Percentiles rank a stretch among this genome's conserved stretches.
phyloP scores from a whole-genome alignment of 768 basidiomycete genomes.

The Suillus americanus region DNA sequence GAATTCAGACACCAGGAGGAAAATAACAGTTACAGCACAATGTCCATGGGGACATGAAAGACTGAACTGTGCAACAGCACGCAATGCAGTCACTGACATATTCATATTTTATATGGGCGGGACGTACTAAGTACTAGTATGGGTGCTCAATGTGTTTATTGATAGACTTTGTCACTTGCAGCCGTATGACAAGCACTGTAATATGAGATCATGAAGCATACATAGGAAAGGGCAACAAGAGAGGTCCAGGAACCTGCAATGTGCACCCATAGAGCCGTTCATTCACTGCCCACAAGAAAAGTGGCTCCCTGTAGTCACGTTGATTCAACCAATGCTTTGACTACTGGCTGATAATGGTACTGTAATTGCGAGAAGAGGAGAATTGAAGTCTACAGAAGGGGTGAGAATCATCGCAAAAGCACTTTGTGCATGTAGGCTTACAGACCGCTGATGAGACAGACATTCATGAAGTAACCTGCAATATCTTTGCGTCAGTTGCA shows the following conservation, averaged over 20 bases:
- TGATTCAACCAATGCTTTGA: not conserved
- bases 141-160: no score
- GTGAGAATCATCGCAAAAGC: not conserved
- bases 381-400: slow-evolving; percentile 5
- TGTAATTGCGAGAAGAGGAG: slow-evolving; percentile 7
- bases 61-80: no score
- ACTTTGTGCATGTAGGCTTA: not conserved
- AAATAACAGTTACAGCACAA: no score
- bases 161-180: no score
- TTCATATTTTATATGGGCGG: no score
- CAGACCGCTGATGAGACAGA: slow-evolving; percentile 9
- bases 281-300: not conserved
- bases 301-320: not conserved
- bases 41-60: no score
- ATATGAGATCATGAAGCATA: no score
- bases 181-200: no score
- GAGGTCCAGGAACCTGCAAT: not conserved
- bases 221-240: no score
- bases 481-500: not conserved
- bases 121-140: no score
- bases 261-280: not conserved
- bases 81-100: no score
- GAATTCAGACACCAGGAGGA: no score
- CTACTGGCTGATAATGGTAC: slow-evolving; percentile 5
- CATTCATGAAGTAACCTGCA: slow-evolving; percentile 7